A percentile compares a stretch with the other conserved stretches of the same genome.
Conservation (phyloP, 305 asterid genomes). For the Fraxinus paxiana region DNA sequence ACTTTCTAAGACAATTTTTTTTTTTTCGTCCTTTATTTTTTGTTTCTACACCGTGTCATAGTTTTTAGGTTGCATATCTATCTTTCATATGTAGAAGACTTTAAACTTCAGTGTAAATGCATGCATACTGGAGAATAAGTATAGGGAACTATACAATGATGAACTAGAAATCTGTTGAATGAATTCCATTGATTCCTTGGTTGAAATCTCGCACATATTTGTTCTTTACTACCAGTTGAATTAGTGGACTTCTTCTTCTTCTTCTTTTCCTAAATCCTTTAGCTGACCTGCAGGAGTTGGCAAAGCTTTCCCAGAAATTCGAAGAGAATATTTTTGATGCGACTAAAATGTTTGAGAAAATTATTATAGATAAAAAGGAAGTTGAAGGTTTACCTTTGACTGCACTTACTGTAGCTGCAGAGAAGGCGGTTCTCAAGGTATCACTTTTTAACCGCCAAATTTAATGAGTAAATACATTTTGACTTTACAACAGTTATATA, state of each 20-base stretch:
- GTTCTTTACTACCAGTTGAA: background rate
- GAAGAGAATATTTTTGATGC: slow-evolving; percentile 72
- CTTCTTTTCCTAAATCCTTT: slow-evolving; percentile 1
- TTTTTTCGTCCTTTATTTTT: background rate
- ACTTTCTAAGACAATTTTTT: background rate
- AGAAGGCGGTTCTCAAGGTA: slow-evolving; percentile 39
- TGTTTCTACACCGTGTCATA: background rate
- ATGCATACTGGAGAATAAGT: background rate
- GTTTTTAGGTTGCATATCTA: background rate
- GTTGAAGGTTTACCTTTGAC: slow-evolving; percentile 34
- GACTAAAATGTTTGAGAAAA: slow-evolving; percentile 34
- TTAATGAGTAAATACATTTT: background rate
- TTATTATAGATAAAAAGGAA: slow-evolving; percentile 30
- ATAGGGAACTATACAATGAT: background rate
- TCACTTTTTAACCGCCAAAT: background rate
- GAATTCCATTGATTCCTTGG: background rate
- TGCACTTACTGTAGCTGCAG: slow-evolving; percentile 36
- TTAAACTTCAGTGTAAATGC: background rate
- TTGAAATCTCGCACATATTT: background rate
- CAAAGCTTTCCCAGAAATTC: slow-evolving; percentile 57
- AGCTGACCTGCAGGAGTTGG: slow-evolving; percentile 46
- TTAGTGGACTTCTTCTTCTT: background rate
- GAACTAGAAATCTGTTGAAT: background rate
- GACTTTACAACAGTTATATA: background rate
- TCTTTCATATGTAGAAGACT: background rate